phyloP scores from a whole-genome alignment of 208 protist genomes.

The Crithidia fasciculata region DNA sequence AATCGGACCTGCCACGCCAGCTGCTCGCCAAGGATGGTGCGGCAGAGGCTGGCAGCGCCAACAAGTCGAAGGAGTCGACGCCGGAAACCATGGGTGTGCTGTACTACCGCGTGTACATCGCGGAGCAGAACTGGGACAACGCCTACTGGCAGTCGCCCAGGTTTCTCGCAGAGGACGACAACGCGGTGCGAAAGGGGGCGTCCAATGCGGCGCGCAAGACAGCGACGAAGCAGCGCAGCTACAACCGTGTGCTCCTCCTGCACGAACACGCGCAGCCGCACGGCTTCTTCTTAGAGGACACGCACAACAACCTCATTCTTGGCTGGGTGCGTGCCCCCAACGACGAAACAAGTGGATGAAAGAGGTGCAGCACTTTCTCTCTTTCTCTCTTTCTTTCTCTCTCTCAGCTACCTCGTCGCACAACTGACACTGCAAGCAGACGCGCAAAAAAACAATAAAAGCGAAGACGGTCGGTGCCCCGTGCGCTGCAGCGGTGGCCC shows the following conservation, averaged over 20 bases:
- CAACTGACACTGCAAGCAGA: too few relatives aligned
- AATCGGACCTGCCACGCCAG: slow-evolving; percentile 5
- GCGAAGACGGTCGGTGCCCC: background rate
- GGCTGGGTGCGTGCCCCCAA: slow-evolving; percentile 48
- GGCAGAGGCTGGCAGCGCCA: background rate
- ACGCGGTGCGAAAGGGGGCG: background rate
- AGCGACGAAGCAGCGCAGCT: slow-evolving; percentile 12
- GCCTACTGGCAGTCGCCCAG: slow-evolving; percentile 38
- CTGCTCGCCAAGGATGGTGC: slow-evolving; percentile 4
- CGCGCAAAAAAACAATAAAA: background rate
- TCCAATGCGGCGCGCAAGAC: slow-evolving; percentile 2
- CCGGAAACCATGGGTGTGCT: slow-evolving; percentile 6
- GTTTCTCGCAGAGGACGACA: slow-evolving; percentile 7
- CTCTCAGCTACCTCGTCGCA: slow-evolving; percentile 5
- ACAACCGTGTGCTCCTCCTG: slow-evolving; percentile 46
- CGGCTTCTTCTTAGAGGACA: slow-evolving; percentile 50
- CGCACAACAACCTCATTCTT: slow-evolving; percentile 37
- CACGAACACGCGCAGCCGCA: slow-evolving; percentile 41
- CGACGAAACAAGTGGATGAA: background rate
- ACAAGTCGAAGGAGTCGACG: slow-evolving; percentile 1
- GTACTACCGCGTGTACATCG: slow-evolving; percentile 59
- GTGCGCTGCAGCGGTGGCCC: too few relatives aligned
- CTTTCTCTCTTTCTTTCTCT: slow-evolving; percentile 20
- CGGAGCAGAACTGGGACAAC: slow-evolving; percentile 80
- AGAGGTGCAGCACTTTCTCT: background rate